Conservation (phyloP, 148 eudicot species). For the Oxyria digyna region DNA sequence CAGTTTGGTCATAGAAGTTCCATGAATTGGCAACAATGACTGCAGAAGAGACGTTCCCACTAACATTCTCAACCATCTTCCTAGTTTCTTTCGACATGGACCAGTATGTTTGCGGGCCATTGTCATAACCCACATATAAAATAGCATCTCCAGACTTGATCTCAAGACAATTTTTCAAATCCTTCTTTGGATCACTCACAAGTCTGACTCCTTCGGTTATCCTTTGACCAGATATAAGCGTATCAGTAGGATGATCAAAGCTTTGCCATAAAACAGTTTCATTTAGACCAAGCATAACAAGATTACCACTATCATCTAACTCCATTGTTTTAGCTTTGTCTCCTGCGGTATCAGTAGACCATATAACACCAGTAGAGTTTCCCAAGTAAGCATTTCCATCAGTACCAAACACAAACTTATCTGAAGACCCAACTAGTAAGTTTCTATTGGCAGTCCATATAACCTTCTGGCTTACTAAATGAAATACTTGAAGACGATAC, state of each 20-base stretch:
- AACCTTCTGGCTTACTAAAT: slow-evolving; percentile 29
- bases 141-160: slow-evolving; percentile 55
- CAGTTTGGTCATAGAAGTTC: slow-evolving; percentile 58
- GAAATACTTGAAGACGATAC: slow-evolving; percentile 46
- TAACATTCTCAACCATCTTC: slow-evolving; percentile 41
- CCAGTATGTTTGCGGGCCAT: slow-evolving; percentile 72
- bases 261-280: slow-evolving; percentile 55
- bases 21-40: slow-evolving; percentile 50
- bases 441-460: slow-evolving; percentile 80
- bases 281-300: slow-evolving; percentile 48
- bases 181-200: slow-evolving; percentile 29
- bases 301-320: slow-evolving; percentile 55
- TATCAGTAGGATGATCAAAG: slow-evolving; percentile 69
- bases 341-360: slow-evolving; percentile 54
- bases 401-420: slow-evolving; percentile 41
- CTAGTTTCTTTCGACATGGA: slow-evolving; percentile 45
- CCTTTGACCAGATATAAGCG: slow-evolving; percentile 57
- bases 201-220: slow-evolving; percentile 59
- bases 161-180: slow-evolving; percentile 56
- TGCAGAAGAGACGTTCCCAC: slow-evolving; percentile 34
- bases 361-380: slow-evolving; percentile 33
- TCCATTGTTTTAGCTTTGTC: slow-evolving; percentile 48
- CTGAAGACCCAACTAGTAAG: slow-evolving; percentile 40
- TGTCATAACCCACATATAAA: slow-evolving; percentile 39
- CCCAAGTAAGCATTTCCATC: slow-evolving; percentile 44